phyloP scores from a whole-genome alignment of 805 yeast genomes.

The Dipodascus albidus region DNA sequence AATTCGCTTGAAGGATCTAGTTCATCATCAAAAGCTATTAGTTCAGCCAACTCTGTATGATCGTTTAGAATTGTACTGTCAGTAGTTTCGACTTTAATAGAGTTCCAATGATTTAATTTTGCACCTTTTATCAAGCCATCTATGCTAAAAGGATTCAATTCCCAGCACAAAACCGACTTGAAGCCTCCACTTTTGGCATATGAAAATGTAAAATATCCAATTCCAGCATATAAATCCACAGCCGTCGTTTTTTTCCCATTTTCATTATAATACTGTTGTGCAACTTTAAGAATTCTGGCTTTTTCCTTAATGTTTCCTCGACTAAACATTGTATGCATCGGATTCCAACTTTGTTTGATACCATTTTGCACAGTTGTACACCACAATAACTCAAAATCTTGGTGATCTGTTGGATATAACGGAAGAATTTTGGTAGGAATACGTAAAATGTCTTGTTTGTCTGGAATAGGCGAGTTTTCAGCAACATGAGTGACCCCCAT shows the following conservation, averaged over 20 bases:
- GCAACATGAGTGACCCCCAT: slow-evolving; percentile 48
- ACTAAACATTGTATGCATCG: slow-evolving; percentile 75
- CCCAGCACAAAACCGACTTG: slow-evolving; percentile 57
- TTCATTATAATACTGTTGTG: not conserved
- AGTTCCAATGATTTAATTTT: slow-evolving; percentile 30
- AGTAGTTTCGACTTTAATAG: slow-evolving; percentile 7
- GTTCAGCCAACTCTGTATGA: not conserved
- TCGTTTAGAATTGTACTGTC: not conserved
- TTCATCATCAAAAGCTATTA: not conserved
- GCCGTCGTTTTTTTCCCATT: slow-evolving; percentile 27
- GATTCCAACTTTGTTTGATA: slow-evolving; percentile 73
- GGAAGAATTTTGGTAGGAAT: slow-evolving; percentile 41
- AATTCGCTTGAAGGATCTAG: not conserved
- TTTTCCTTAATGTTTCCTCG: slow-evolving; percentile 81
- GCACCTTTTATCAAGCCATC: slow-evolving; percentile 58
- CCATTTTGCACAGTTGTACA: slow-evolving; percentile 62
- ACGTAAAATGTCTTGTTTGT: slow-evolving; percentile 42
- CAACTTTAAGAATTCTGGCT: slow-evolving; percentile 39
- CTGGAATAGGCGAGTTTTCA: slow-evolving; percentile 51
- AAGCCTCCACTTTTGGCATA: slow-evolving; percentile 46
- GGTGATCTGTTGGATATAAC: slow-evolving; percentile 41
- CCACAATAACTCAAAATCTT: slow-evolving; percentile 43
- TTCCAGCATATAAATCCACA: slow-evolving; percentile 71
- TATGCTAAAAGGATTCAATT: slow-evolving; percentile 73
- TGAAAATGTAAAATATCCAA: slow-evolving; percentile 71